Evolutionary conservation across 2,329 filamentous ascomycete species (phyloP).

Genomic region (Botrytis fragariae): DNA sequence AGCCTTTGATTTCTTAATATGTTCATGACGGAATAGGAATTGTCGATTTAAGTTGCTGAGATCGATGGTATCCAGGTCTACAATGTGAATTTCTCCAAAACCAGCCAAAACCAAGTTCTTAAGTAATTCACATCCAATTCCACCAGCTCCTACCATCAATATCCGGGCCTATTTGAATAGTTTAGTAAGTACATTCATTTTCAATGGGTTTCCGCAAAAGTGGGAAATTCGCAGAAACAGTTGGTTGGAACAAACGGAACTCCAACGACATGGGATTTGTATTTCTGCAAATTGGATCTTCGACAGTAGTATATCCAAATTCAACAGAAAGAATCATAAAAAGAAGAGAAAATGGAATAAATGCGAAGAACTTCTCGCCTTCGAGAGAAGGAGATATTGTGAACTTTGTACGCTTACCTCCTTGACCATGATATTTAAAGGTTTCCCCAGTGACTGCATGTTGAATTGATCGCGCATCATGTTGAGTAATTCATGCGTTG

Average conservation of each 20-base stretch:
- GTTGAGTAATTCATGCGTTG: slow-evolving; percentile 19
- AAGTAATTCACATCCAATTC: slow-evolving; percentile 94
- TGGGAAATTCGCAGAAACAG: slow-evolving; percentile 16
- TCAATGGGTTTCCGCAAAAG: background rate
- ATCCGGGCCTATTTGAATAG: slow-evolving; percentile 65
- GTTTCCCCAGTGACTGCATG: slow-evolving; percentile 63
- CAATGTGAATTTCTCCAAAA: slow-evolving; percentile 89
- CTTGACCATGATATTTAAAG: slow-evolving; percentile 64
- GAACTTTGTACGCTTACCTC: slow-evolving; percentile 49
- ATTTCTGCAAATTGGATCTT: background rate
- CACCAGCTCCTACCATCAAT: slow-evolving; percentile 92
- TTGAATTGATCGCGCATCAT: slow-evolving; percentile 54
- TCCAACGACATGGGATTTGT: background rate
- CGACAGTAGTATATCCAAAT: no score
- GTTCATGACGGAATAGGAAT: slow-evolving; percentile 93
- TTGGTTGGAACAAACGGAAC: background rate
- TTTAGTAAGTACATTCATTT: slow-evolving; percentile 38
- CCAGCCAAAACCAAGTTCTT: slow-evolving; percentile 93
- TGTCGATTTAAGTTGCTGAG: slow-evolving; percentile 96
- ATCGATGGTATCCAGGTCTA: slow-evolving; percentile 98
- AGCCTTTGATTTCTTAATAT: slow-evolving; percentile 97
- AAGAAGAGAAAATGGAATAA: background rate
- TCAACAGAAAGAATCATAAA: background rate
- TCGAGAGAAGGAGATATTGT: background rate
- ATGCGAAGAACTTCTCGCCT: background rate